Percentiles rank a stretch among this genome's conserved stretches.
Conservation (phyloP, 441 rosid genomes). For the Gossypium trilobum region DNA sequence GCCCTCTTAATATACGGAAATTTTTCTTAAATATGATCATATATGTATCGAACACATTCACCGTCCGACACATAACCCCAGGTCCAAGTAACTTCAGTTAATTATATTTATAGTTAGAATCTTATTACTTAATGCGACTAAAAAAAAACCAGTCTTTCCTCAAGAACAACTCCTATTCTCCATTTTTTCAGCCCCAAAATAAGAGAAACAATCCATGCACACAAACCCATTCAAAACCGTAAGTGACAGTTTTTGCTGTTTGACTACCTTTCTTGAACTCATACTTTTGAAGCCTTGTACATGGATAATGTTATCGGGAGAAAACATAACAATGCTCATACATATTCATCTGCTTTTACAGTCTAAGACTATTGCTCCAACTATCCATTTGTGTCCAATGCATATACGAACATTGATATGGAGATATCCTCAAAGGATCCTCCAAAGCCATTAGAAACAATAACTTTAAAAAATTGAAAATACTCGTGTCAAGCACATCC, state of each 20-base stretch:
- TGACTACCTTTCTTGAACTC: neutral
- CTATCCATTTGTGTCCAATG: neutral
- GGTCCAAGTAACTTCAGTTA: neutral
- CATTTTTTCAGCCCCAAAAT: neutral
- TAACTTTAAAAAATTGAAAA: neutral
- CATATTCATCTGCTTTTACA: neutral
- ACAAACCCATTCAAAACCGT: neutral
- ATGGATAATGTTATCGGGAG: neutral
- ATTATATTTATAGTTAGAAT: neutral
- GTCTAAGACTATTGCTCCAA: neutral
- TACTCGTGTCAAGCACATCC: neutral
- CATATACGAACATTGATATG: neutral
- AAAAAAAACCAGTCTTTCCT: neutral
- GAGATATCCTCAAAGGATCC: neutral
- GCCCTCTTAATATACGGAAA: neutral
- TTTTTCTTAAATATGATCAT: neutral
- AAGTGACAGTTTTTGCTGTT: neutral
- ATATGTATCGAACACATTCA: neutral
- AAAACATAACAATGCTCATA: neutral
- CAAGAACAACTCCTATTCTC: neutral
- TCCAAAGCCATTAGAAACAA: neutral
- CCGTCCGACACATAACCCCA: neutral
- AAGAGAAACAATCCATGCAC: neutral
- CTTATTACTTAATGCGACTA: neutral
- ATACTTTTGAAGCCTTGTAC: neutral